These are phyloP conservation scores for Solanum chiquidenum DNA, from an alignment of 257 asterid species.

Conservation along the genomic window DNA sequence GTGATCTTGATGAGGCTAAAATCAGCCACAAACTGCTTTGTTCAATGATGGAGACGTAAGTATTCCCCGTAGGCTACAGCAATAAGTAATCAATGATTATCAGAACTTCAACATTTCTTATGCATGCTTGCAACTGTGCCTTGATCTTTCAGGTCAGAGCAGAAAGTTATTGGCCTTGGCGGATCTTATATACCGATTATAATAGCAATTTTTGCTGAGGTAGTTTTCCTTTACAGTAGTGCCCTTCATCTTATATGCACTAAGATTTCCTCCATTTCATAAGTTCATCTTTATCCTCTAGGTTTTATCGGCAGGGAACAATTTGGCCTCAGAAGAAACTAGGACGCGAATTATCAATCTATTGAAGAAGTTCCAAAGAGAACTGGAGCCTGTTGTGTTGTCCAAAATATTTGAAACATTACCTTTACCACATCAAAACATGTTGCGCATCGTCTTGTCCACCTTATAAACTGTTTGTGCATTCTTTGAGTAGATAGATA, in stretches of 20 bases:
- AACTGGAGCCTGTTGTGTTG: neutral
- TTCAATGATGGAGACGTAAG: slow-evolving; percentile 1
- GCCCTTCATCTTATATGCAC: neutral
- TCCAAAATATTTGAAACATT: neutral
- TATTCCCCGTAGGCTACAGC: neutral
- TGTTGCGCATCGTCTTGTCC: neutral
- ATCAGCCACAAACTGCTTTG: neutral
- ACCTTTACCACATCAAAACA: neutral
- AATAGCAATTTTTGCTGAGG: neutral
- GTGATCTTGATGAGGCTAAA: neutral
- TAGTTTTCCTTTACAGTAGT: neutral
- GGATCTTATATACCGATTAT: neutral
- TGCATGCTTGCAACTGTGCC: neutral
- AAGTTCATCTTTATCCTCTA: neutral
- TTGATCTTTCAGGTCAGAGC: neutral
- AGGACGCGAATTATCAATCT: neutral
- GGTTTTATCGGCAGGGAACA: neutral
- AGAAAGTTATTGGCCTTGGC: neutral
- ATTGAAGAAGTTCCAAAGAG: neutral
- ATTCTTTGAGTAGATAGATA: neutral
- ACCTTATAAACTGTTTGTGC: neutral
- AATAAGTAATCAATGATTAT: neutral
- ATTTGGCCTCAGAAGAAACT: neutral
- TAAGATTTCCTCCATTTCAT: neutral
- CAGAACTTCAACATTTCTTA: neutral